Conservation (phyloP, 1,139 yeast genomes). For the Eremothecium coryli region DNA sequence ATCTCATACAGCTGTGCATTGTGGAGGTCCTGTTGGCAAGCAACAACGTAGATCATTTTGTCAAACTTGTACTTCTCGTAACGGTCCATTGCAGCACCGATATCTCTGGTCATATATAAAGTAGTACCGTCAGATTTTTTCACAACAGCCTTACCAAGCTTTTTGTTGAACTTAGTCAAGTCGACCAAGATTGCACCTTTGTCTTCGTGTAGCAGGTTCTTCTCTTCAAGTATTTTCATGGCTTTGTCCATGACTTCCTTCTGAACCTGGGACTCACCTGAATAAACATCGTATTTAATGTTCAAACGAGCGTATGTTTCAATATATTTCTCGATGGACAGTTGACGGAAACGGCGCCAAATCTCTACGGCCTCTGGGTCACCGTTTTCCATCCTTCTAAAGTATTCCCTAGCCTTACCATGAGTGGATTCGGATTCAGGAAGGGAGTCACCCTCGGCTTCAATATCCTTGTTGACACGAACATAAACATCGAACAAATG, state of each 20-base stretch:
- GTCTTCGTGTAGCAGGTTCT: slow-evolving; percentile 72
- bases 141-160: slow-evolving; percentile 87
- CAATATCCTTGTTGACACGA: slow-evolving; percentile 69
- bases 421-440: slow-evolving; percentile 53
- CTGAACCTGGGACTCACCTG: slow-evolving; percentile 94
- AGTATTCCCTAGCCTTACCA: slow-evolving; percentile 78
- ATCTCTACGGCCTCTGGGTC: slow-evolving; percentile 68
- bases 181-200: slow-evolving; percentile 89
- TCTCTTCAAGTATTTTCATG: slow-evolving; percentile 51
- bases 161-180: slow-evolving; percentile 77
- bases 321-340: slow-evolving; percentile 78
- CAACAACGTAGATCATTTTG: slow-evolving; percentile 93
- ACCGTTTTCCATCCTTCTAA: slow-evolving; percentile 90
- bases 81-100: slow-evolving; percentile 94
- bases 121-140: slow-evolving; percentile 96
- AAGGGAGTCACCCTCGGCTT: slow-evolving; percentile 59
- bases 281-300: slow-evolving; percentile 75
- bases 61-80: slow-evolving; percentile 72
- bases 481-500: slow-evolving; percentile 95
- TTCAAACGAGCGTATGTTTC: slow-evolving; percentile 87
- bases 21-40: slow-evolving; percentile 93
- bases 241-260: slow-evolving; percentile 64
- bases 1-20: slow-evolving; percentile 91
- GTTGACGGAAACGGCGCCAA: slow-evolving; percentile 85
- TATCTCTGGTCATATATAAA: slow-evolving; percentile 88